phyloP scores from a whole-genome alignment of 2,329 filamentous ascomycete species.

The Exophiala spinifera region DNA sequence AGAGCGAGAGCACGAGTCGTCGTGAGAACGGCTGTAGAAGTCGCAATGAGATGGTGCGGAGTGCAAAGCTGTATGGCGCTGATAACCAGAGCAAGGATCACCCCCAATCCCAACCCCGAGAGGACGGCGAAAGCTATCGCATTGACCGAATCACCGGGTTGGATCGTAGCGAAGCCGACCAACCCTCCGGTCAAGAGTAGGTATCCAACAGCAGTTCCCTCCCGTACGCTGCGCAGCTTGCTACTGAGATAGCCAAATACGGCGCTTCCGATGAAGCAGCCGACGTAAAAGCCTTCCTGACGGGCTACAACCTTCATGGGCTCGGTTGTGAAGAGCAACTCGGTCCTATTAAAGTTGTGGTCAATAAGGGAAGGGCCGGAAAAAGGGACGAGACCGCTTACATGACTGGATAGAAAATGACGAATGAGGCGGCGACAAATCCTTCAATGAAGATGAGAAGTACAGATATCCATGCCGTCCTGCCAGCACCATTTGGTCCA shows the following conservation, averaged over 20 bases:
- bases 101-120: conserved; percentile 8
- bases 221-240: conserved; percentile 5
- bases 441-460: conserved; percentile 18
- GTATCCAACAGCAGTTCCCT: conserved; percentile 3
- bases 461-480: conserved; percentile 4
- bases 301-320: background rate
- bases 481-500: background rate
- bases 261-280: background rate
- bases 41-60: conserved; percentile 11
- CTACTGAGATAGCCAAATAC: background rate
- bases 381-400: conserved; percentile 4
- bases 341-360: background rate
- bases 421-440: conserved; percentile 10
- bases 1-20: too few relatives aligned
- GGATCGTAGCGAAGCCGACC: conserved; percentile 8
- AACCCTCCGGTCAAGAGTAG: conserved; percentile 1
- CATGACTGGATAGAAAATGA: conserved; percentile 21
- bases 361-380: too few relatives aligned
- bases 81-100: conserved; percentile 5
- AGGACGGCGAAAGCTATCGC: conserved; percentile 4
- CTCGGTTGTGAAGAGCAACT: conserved; percentile 3
- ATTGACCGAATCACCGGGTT: background rate
- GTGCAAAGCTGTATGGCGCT: conserved; percentile 7
- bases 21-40: conserved; percentile 11
- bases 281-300: conserved; percentile 1